Evolutionary conservation across 352 stramenopile species (phyloP), one percentile per base, ranked within the genome.

Genomic region (Peronosclerospora sorghi): DNA sequence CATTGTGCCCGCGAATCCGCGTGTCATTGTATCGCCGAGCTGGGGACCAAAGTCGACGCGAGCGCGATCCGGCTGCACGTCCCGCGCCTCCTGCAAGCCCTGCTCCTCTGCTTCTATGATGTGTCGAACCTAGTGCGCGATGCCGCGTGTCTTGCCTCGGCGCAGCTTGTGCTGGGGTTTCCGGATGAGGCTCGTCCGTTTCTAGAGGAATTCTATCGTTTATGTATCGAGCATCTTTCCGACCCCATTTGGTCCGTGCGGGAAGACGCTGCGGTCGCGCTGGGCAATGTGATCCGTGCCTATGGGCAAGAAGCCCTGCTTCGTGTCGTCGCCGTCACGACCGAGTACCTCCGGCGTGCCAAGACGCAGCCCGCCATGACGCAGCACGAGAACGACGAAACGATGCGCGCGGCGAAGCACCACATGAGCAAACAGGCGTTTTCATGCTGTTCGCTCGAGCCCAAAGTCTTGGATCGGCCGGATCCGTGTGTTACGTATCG

Each of bases 231-330:
- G 40, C 93, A 98, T 56, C 62, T 98, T 32, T 96, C 91, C 30
- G 94, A 98, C 57, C 83, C 97, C 41, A 97, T 98, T 55, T 98
- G 93, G 93, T 97, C 84, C n/a, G 86, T 98, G 19, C 86, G 94
- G 28, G 92, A 97, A 61, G 89, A 97, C 62, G 92, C 92, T 0
- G 93, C 93, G 9, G 89, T 97, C 13, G 91, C 94, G 13, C 66
- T 98, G 20, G 93, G 89, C 10, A 89, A 97, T 58, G 86, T 85
- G 8, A 84, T 96, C n/a, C 76, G 75, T 24, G 93, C 93, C 1
- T 98, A 97, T 56, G 84, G 69, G 29, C 59, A 73, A 62, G 53
- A 88, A 75, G 56, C 86, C n/a, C 40, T 94, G 5, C 68, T 69
- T 2, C 73, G 90, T 9, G 62, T 97, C n/a, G 41, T 73, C 0